A percentile compares a stretch with the other conserved stretches of the same genome.
phyloP scores from a whole-genome alignment of 2,329 filamentous ascomycete species.

The Ceratocystis smalleyi region DNA sequence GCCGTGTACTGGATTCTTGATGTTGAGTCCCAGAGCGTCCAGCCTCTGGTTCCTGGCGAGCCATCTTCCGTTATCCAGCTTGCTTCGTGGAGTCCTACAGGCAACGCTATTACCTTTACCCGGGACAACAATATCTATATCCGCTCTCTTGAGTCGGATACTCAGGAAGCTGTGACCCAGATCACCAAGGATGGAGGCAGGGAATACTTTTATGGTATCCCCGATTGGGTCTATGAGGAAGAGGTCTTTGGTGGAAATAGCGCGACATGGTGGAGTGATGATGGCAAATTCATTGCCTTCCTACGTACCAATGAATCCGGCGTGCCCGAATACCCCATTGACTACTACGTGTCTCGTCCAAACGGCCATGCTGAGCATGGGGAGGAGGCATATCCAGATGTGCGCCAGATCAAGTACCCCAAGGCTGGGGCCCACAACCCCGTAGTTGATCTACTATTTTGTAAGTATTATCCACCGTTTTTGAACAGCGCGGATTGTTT shows the following conservation, averaged over 20 bases:
- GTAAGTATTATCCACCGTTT: neutral
- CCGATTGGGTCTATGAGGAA: constrained; percentile 90
- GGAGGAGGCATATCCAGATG: constrained; percentile 79
- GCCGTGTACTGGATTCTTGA: constrained; percentile 86
- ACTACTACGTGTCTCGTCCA: constrained; percentile 82
- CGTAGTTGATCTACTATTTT: constrained; percentile 74
- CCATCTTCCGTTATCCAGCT: constrained; percentile 57
- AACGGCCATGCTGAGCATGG: constrained; percentile 58
- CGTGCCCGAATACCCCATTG: constrained; percentile 80
- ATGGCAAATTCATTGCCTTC: constrained; percentile 81
- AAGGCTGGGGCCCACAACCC: constrained; percentile 92
- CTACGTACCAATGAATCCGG: constrained; percentile 83
- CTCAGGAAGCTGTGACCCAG: constrained; percentile 36
- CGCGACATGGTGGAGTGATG: constrained; percentile 89
- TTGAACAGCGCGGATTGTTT: neutral
- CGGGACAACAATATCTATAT: constrained; percentile 81
- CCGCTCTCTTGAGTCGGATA: constrained; percentile 36
- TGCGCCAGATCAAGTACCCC: constrained; percentile 87
- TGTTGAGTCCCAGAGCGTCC: constrained; percentile 59
- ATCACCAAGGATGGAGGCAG: constrained; percentile 78
- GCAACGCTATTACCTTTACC: constrained; percentile 79
- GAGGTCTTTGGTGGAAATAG: constrained; percentile 53
- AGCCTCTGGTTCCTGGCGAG: constrained; percentile 60
- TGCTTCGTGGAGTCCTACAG: constrained; percentile 76
- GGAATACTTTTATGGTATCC: constrained; percentile 86